Conservation (phyloP, 2,329 filamentous ascomycete genomes). For the Alternaria ventricosa region DNA sequence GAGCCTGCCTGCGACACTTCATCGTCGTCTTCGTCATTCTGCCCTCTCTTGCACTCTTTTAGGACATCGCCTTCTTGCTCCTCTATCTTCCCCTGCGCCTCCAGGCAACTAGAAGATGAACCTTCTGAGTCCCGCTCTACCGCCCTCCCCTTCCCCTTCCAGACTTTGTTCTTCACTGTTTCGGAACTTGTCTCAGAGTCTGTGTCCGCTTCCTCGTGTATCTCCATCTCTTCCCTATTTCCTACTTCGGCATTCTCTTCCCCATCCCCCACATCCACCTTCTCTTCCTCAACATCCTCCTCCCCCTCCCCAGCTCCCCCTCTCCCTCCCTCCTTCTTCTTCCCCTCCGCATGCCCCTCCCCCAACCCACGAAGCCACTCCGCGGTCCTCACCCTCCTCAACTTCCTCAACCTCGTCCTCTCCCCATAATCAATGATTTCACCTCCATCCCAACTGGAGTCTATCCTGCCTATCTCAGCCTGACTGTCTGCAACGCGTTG, state of each 20-base stretch:
- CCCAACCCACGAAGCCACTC: neutral
- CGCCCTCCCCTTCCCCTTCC: neutral
- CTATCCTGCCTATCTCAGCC: neutral
- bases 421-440: neutral
- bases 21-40: neutral
- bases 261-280: neutral
- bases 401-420: neutral
- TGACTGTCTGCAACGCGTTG: neutral
- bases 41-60: neutral
- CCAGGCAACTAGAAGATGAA: neutral
- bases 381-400: neutral
- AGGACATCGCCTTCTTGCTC: neutral
- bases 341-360: neutral
- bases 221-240: neutral
- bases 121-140: neutral
- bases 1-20: neutral
- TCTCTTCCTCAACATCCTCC: neutral
- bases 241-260: neutral
- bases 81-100: neutral
- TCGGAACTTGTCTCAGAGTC: neutral
- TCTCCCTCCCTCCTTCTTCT: neutral
- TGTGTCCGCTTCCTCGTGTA: neutral
- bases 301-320: neutral
- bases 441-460: constrained; percentile 1
- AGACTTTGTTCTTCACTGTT: neutral